Conservation (phyloP, 176 grass and related monocot species). For the Pontederia crassipes region DNA sequence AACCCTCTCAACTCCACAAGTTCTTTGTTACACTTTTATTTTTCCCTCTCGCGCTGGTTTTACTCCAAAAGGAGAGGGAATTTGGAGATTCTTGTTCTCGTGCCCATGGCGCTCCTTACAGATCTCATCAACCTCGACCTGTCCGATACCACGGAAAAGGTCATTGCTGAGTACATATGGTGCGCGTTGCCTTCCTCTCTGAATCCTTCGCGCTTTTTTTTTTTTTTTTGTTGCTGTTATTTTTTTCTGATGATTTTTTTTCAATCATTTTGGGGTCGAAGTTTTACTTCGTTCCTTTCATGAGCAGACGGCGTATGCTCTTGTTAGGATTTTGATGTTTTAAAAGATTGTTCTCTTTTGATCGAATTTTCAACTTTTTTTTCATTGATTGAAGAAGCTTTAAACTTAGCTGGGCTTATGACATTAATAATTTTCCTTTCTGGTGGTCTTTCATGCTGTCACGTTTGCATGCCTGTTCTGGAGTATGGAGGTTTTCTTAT, state of each 20-base stretch:
- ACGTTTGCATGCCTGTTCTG: no score
- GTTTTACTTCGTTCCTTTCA: neutral
- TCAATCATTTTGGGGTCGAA: neutral
- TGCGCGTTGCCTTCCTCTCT: neutral
- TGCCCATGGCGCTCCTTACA: neutral
- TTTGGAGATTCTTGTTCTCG: neutral
- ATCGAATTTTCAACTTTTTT: no score
- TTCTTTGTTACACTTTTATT: no score
- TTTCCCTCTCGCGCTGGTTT: no score
- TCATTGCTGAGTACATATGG: constrained; percentile 12
- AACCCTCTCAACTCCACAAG: no score
- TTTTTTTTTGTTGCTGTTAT: neutral
- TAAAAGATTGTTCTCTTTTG: neutral
- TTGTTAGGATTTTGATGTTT: neutral
- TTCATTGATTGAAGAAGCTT: no score
- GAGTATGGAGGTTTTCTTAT: no score
- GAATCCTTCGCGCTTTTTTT: no score
- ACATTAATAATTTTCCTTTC: no score
- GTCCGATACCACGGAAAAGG: constrained; percentile 1
- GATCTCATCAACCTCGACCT: constrained; percentile 10
- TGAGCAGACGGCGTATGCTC: neutral
- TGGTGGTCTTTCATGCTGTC: no score
- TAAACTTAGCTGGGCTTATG: no score
- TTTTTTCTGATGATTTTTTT: neutral
- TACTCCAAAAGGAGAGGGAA: no score